Evolutionary conservation across 768 basidiomycete genomes (phyloP).

Genomic region (Coprinopsis cinerea): DNA sequence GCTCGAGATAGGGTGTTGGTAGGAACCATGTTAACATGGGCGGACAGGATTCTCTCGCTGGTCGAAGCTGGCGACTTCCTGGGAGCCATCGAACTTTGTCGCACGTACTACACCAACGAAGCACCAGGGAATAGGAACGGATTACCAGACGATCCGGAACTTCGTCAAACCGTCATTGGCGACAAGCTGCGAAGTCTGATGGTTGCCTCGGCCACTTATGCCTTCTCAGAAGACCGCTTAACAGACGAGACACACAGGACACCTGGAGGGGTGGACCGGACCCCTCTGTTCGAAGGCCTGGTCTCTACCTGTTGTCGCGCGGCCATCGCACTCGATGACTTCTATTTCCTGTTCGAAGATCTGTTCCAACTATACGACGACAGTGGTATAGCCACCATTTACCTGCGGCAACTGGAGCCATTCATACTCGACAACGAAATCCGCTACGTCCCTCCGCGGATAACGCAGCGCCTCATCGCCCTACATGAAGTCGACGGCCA

Average conservation of each 20-base stretch:
- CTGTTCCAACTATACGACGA: slow-evolving; percentile 87
- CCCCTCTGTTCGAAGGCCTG: slow-evolving; percentile 82
- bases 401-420: slow-evolving; percentile 72
- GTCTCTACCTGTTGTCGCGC: slow-evolving; percentile 74
- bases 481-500: slow-evolving; percentile 68
- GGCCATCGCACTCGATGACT: slow-evolving; percentile 73
- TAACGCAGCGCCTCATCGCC: slow-evolving; percentile 79
- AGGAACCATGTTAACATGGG: slow-evolving; percentile 90
- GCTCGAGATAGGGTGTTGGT: slow-evolving; percentile 62
- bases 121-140: slow-evolving; percentile 85
- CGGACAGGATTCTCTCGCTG: slow-evolving; percentile 79
- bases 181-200: slow-evolving; percentile 77
- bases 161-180: slow-evolving; percentile 61
- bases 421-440: slow-evolving; percentile 76
- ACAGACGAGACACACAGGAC: slow-evolving; percentile 80
- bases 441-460: slow-evolving; percentile 72
- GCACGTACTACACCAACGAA: slow-evolving; percentile 73
- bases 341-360: slow-evolving; percentile 89
- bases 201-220: slow-evolving; percentile 80
- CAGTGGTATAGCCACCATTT: slow-evolving; percentile 78
- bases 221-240: slow-evolving; percentile 94
- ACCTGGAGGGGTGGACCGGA: slow-evolving; percentile 87
- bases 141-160: slow-evolving; percentile 62
- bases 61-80: slow-evolving; percentile 88
- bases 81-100: slow-evolving; percentile 79